Base-by-base conservation (phyloP, 495 filamentous ascomycete species). In the Aspergillus bridgeri region DNA sequence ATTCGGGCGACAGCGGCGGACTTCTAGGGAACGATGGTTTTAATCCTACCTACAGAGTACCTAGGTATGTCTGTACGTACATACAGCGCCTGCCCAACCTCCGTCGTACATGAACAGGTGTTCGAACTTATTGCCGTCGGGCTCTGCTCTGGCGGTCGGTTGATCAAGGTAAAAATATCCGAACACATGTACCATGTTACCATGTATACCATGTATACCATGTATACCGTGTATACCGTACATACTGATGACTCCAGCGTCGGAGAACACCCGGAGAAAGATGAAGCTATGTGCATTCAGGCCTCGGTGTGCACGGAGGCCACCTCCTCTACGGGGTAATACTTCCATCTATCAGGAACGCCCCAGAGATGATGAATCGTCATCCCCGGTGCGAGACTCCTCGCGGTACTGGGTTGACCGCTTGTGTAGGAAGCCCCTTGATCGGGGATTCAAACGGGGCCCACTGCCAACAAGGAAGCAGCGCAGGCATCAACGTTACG, bases 41-140 rank as follows among this genome's bases (percentile, higher is more conserved):
- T 25, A 21, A 21, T 19, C 13, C 50, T 51, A 29, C 23, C 20
- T n/a, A 3, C 15, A 42, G 42, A 3, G 25, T 20, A n/a, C 27
- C 5, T 29, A 27, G 7, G 4, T 4, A 27, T 27, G 6, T 11
- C 21, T 33, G 22, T 19, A n/a, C n/a, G n/a, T n/a, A n/a, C n/a
- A n/a, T n/a, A n/a, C n/a, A n/a, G 29, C 42, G 29, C 50, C 22
- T 23, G 21, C 50, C 17, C 17, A 52, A 52, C 50, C 29, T 19
- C 27, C 19, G 42, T 13, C 15, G 17, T 52, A 52, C 50, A 52
- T 43, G 33, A 43, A 52, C 50, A 52, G 50, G 50, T 38, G 48
- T 42, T 42, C 50, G 42, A 52, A n/a, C n/a, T n/a, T n/a, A n/a
- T 15, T 52, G 15, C 6, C 27, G 5, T 23, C 42, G 19, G 19